Evolutionary conservation across 257 asterid genomes (phyloP), one percentile per base, ranked within the genome.

Genomic region (Fraxinus anomala): DNA sequence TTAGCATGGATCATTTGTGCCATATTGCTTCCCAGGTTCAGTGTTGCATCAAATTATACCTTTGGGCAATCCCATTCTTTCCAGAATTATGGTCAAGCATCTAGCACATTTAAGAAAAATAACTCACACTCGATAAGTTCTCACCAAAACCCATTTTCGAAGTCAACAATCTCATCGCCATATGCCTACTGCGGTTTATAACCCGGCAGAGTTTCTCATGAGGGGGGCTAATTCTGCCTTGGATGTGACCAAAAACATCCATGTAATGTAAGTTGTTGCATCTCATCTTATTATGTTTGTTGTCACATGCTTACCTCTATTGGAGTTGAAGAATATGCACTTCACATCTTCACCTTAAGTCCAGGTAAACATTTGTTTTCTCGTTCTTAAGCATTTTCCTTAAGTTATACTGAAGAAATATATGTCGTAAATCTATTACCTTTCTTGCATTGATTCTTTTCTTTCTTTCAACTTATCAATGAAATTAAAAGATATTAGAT

Each of bases 61-160:
- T 91, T 89, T 68, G 96, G 96, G 77, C 97, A 89, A 84, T 42
- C 86, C 74, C 85, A 67, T 76, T 73, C 84, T 21, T 75, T 78
- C 74, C 92, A 85, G 90, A 90, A 83, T 79, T 81, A 80, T 85
- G 70, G 76, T 80, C 90, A 87, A 87, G 74, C 88, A n/a, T 78
- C 92, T 56, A 63, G 79, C 82, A 74, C 47, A 75, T 79, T 82
- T 79, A 89, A 80, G 79, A 70, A 21, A 26, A 86, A 82, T 80
- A 85, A 74, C 68, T 81, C 86, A 16, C 77, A 91, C 71, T 63
- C 82, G 16, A 26, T 73, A 49, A 85, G 81, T 66, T 79, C 86
- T 44, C 83, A 69, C 61, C 80, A 44, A 82, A 90, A 89, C 80
- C 28, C 85, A 1, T 87, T 85, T 81, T 82, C 90, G 67, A 77